Conservation (phyloP, 1,139 yeast species). For the Magnusiomyces sp. region DNA sequence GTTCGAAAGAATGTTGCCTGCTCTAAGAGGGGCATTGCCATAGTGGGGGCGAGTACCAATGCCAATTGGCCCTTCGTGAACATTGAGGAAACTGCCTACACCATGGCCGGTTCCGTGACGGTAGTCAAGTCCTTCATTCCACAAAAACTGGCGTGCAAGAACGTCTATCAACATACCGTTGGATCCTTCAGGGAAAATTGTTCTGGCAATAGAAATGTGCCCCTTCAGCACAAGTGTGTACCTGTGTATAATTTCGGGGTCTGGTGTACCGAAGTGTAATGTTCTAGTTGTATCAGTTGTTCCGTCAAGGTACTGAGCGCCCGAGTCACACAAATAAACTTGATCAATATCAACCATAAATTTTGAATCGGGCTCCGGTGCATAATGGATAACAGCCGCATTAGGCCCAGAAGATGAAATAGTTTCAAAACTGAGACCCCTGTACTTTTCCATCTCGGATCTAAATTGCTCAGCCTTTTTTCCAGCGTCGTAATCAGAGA, state of each 20-base stretch:
- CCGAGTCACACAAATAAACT: conserved; percentile 83
- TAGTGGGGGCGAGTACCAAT: conserved; percentile 53
- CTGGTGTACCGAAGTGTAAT: conserved; percentile 68
- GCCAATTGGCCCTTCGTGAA: conserved; percentile 95
- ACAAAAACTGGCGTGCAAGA: conserved; percentile 80
- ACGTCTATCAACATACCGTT: conserved; percentile 78
- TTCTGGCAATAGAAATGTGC: conserved; percentile 66
- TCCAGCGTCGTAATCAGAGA: conserved; percentile 78
- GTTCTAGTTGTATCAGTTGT: conserved; percentile 97
- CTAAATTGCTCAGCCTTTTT: conserved; percentile 57
- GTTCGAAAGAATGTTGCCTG: conserved; percentile 79
- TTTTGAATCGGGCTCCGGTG: conserved; percentile 57
- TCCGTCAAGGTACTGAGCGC: conserved; percentile 90
- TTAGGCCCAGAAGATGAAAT: conserved; percentile 90
- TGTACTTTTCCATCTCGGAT: conserved; percentile 44
- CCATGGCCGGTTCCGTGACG: conserved; percentile 98
- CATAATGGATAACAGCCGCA: conserved; percentile 88
- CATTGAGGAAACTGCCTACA: conserved; percentile 85
- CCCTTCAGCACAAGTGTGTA: conserved; percentile 92
- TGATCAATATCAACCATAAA: conserved; percentile 65
- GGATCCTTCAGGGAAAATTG: conserved; percentile 80
- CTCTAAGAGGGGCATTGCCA: conserved; percentile 37
- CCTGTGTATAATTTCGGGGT: conserved; percentile 53
- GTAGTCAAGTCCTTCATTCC: conserved; percentile 85
- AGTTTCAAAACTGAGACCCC: conserved; percentile 84